Percentiles rank a stretch among this genome's conserved stretches.
Evolutionary conservation across 108 stramenopile species (phyloP).

Genomic region (Fragilaria crotonensis): DNA sequence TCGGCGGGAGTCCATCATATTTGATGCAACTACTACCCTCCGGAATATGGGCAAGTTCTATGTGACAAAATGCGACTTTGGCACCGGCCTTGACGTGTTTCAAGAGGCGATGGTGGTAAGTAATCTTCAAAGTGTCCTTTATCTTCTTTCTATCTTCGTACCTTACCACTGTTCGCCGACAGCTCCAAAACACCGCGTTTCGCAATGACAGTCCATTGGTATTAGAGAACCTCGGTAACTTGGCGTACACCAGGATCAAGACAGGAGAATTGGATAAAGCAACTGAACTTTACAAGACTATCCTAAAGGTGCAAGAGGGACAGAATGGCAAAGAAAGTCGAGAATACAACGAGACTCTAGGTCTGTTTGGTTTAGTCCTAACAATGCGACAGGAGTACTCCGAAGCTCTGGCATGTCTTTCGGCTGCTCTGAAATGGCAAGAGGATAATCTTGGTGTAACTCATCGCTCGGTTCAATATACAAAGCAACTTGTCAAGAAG

Average conservation of each 20-base stretch:
- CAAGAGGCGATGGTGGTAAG: conserved; percentile 48
- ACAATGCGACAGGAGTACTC: conserved; percentile 17
- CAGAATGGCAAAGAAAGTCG: conserved; percentile 28
- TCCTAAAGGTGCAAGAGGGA: conserved; percentile 22
- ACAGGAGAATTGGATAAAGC: conserved; percentile 19
- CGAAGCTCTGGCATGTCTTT: conserved; percentile 24
- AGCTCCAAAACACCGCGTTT: conserved; percentile 37
- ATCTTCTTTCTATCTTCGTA: too few relatives aligned
- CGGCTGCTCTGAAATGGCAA: conserved; percentile 31
- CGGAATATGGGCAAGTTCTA: conserved; percentile 50
- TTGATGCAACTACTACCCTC: conserved; percentile 38
- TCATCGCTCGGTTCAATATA: conserved; percentile 21
- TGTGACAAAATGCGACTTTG: conserved; percentile 17
- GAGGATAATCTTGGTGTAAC: conserved; percentile 11
- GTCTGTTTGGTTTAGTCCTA: conserved; percentile 27
- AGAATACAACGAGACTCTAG: conserved; percentile 26
- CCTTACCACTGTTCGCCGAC: too few relatives aligned
- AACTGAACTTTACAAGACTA: conserved; percentile 22
- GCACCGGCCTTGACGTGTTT: conserved; percentile 28
- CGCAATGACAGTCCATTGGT: conserved; percentile 36
- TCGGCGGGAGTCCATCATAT: conserved; percentile 40
- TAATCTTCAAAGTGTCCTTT: too few relatives aligned
- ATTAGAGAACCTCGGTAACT: conserved; percentile 19
- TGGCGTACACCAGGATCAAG: conserved; percentile 28
- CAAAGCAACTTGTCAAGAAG: conserved; percentile 12